Base-by-base conservation (phyloP, 352 stramenopile genomes). In the Globisporangium alternatum region DNA sequence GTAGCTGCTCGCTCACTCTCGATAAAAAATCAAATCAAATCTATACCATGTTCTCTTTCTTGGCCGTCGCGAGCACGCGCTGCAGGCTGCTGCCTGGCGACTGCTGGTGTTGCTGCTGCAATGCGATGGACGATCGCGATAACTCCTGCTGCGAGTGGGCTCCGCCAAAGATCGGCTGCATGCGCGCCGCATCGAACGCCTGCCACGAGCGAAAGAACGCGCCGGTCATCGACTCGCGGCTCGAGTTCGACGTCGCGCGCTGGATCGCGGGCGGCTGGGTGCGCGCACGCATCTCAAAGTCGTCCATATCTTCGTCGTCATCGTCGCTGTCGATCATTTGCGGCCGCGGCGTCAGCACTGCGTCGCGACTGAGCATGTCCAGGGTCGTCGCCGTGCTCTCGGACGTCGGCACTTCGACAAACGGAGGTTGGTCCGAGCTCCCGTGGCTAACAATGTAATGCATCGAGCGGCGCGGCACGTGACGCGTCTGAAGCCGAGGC, bases 111-210 rank as follows among this genome's bases (percentile, higher is more conserved):
- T 58, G 52, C 60, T 60, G 39, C 68, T 41, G 19, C 49, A 19
- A 25, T 56, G 19, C 67, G 52, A 30, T 56, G 43, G 52, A 56
- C 45, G 21, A 43, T n/a, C 3, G 64, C 51, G 44, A 66, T 57
- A 17, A 58, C 64, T 35, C 25, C 22, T 37, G 49, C 60, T 60
- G 49, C 43, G 77, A 77, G 47, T 68, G 76, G 19, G 51, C 51
- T n/a, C 86, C 84, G 41, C 86, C 86, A 57, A 95, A 95, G 33
- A 91, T 78, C 17, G 83, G 86, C 64, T 93, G 84, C 78, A 95
- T 86, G 71, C 88, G 92, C 48, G 73, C 78, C 31, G 72, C 72
- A 63, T 95, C 86, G 64, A 95, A 91, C 10, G 72, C 71, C 66
- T 93, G 80, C 86, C 86, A 95, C 45, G 74, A 81, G 21, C 81